Percentiles rank a stretch among this genome's conserved stretches.
phyloP scores from a whole-genome alignment of 2,329 filamentous ascomycete genomes.

The Diplocarpon mali region DNA sequence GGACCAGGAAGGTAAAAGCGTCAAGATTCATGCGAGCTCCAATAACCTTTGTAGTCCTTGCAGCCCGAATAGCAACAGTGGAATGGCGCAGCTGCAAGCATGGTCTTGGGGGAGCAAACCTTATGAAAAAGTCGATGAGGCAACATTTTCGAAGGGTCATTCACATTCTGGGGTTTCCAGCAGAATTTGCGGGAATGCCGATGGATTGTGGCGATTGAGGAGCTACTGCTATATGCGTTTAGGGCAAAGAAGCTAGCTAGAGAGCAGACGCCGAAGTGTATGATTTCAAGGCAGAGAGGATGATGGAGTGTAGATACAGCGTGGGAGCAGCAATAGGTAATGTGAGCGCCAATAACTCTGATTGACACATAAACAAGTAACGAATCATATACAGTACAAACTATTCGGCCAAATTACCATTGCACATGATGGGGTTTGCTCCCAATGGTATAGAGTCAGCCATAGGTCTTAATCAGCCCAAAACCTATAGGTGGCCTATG shows the following conservation, averaged over 20 bases:
- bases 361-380: too few species aligned
- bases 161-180: slow-evolving; percentile 3
- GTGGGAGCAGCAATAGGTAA: not conserved
- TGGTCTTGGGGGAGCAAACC: not conserved
- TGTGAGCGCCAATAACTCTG: not conserved
- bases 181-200: slow-evolving; percentile 5
- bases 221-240: slow-evolving; percentile 10
- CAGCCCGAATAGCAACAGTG: not conserved
- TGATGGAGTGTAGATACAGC: not conserved
- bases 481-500: too few species aligned
- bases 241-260: slow-evolving; percentile 2
- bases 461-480: too few species aligned
- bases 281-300: not conserved
- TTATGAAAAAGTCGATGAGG: not conserved
- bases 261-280: not conserved
- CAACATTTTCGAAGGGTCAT: slow-evolving; percentile 6
- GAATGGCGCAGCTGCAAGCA: not conserved
- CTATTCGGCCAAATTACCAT: too few species aligned
- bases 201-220: slow-evolving; percentile 8
- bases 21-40: not conserved
- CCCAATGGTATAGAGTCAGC: too few species aligned
- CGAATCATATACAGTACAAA: too few species aligned
- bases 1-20: not conserved
- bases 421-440: too few species aligned
- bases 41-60: not conserved